Evolutionary conservation across 148 eudicot genomes (phyloP), one percentile per base, ranked within the genome.

Genomic region (Pouteria glomerata): DNA sequence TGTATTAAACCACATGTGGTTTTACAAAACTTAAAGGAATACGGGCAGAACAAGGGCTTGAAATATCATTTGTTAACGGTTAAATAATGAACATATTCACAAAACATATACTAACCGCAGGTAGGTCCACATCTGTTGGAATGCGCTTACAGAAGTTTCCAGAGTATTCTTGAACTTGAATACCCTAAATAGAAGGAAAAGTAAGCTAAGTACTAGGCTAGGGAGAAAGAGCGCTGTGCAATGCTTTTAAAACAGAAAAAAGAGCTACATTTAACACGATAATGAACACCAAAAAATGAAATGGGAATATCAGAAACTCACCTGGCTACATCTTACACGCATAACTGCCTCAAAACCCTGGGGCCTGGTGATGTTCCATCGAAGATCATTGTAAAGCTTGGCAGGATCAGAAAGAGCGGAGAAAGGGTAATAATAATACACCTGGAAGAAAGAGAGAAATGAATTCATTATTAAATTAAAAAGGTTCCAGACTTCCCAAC

Each of bases 241-340:
- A 2, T 33, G n/a, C 33, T 45, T 56, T 16, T 33, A 35, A 48
- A 31, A 64, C 2, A 44, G 6, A 4, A 42, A 48, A 29, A 44
- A 58, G 10, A 57, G 26, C 10, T 23, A 30, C 57, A 30, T 31
- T 29, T 44, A 63, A 30, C 34, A 21, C 15, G 15, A 45, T 27
- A 44, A 13, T 6, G 23, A 45, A 63, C 19, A 63, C 12, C 12
- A 15, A 15, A 12, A 44, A 50, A 55, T 48, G 14, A 55, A 8
- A 1, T 14, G 30, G 39, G 31, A 70, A 34, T n/a, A 12, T 6
- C 21, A 37, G 58, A 51, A 69, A 68, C 78, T 48, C 31, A 91
- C 98, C 96, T 91, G 97, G 85, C 98, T 95, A 80, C 96, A 86
- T 78, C 98, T 83, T 53, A 95, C 96, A 63, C 98, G 98, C 98